Base-by-base conservation (phyloP, 257 asterid species). In the Solanum tacnaense region DNA sequence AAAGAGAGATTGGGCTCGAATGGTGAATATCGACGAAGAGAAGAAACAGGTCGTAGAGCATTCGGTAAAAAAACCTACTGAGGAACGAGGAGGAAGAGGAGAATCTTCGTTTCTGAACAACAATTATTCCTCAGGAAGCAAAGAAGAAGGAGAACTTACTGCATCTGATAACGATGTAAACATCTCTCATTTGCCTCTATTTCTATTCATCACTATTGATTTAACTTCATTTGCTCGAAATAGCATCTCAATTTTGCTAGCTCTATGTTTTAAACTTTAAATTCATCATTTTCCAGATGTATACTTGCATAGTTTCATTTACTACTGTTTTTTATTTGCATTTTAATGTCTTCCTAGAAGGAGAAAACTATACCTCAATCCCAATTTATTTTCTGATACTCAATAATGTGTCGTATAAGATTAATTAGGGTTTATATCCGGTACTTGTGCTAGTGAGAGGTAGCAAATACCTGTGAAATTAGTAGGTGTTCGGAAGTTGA, bases 81-180 rank as follows among this genome's bases (percentile, higher is more conserved):
- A 82, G 2, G 68, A 82, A 46, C 10, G 84, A 71, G 86, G 75
- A 31, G 41, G 87, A 35, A 38, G 87, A 9, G 67, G 67, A 18
- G 31, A 75, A 29, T 84, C 83, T 62, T 62, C 82, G 11, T 36
- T 9, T 38, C 81, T 11, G 25, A 39, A 20, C 1, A 46, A 27
- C 18, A 41, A 41, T 16, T 32, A 71, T 29, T 67, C 88, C 36
- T 79, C 87, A 7, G 84, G 74, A 67, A 89, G 89, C 88, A 92
- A 87, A 78, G 94, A 90, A 86, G 94, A 92, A 92, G 94, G 94
- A 87, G 93, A 92, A 75, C 88, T 92, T 6, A 90, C 92, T 84
- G 72, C 92, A 38, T 83, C 27, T 62, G 92, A 86, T 23, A 89
- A 87, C 15, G 90, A 85, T 35, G 78, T 72, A 39, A 83, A 34